Percentiles rank a stretch among this genome's conserved stretches.
phyloP scores from a whole-genome alignment of 2,329 filamentous ascomycete species.

The Thielaviopsis populi region DNA sequence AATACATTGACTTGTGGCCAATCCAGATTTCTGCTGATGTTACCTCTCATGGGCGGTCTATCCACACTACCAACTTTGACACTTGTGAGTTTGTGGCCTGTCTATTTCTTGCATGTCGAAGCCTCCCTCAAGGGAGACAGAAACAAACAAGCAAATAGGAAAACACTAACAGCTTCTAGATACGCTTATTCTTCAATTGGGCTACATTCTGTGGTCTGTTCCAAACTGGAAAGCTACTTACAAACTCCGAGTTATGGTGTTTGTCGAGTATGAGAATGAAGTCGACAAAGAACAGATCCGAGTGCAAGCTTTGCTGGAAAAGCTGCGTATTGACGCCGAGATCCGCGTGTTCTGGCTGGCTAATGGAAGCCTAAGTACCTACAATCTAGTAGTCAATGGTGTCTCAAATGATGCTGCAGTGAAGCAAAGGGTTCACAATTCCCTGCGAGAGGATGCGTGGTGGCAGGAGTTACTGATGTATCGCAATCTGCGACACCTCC shows the following conservation, averaged over 20 bases:
- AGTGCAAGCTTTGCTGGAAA: constrained; percentile 60
- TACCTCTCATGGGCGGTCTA: constrained; percentile 46
- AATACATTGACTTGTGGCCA: constrained; percentile 77
- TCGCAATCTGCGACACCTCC: constrained; percentile 27
- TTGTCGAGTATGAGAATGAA: constrained; percentile 78
- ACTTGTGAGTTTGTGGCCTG: constrained; percentile 47
- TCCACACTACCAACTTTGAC: constrained; percentile 80
- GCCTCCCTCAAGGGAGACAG: too few species aligned
- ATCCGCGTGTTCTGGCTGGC: constrained; percentile 72
- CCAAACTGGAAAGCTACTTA: constrained; percentile 65
- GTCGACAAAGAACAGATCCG: constrained; percentile 62
- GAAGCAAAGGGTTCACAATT: constrained; percentile 46
- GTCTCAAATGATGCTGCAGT: constrained; percentile 34
- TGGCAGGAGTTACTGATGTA: constrained; percentile 59
- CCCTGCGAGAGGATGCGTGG: constrained; percentile 61
- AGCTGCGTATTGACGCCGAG: constrained; percentile 65
- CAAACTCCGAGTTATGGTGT: constrained; percentile 62
- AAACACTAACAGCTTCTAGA: constrained; percentile 27
- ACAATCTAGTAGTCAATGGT: constrained; percentile 67
- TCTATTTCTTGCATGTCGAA: not conserved
- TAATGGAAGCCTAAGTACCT: constrained; percentile 54
- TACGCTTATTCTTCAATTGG: constrained; percentile 70
- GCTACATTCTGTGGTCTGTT: constrained; percentile 70
- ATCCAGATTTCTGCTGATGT: constrained; percentile 88
- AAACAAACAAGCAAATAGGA: not conserved